phyloP scores from a whole-genome alignment of 176 grass and related monocot genomes.

The Oryza officinalis region DNA sequence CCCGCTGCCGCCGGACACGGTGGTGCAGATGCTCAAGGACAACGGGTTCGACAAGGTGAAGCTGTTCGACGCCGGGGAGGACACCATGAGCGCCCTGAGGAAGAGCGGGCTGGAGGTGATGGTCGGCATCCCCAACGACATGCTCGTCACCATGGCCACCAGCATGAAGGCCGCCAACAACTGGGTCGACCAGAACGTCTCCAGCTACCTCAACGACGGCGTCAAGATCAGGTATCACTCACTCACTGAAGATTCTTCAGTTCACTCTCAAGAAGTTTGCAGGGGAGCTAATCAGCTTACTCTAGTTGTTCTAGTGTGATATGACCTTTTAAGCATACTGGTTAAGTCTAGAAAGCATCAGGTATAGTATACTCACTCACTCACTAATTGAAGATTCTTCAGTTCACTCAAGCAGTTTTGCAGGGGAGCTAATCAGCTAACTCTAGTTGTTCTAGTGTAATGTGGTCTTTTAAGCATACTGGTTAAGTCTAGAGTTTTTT shows the following conservation, averaged over 20 bases:
- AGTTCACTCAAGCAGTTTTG: background rate
- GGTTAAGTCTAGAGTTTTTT: background rate
- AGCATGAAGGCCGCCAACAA: constrained; percentile 67
- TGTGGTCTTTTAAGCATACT: background rate
- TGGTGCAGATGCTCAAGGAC: constrained; percentile 82
- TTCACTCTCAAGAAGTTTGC: constrained; percentile 1
- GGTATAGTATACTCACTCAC: constrained; percentile 61
- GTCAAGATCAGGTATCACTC: constrained; percentile 73
- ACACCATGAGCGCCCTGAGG: constrained; percentile 78
- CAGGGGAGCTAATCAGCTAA: background rate
- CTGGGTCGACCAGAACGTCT: constrained; percentile 90
- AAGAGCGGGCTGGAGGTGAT: constrained; percentile 97
- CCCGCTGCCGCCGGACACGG: constrained; percentile 73
- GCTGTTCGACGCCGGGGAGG: constrained; percentile 93
- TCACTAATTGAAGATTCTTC: background rate
- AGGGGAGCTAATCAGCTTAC: background rate
- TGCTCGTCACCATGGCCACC: constrained; percentile 61
- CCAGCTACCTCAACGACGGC: constrained; percentile 65
- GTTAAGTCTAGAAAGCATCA: constrained; percentile 33
- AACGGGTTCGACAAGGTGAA: constrained; percentile 93
- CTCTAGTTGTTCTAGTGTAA: no score
- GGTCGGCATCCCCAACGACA: constrained; percentile 97
- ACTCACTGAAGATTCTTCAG: background rate
- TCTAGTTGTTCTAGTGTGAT: background rate
- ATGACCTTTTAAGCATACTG: background rate